A percentile compares a stretch with the other conserved stretches of the same genome.
These are phyloP conservation scores for Neodidymelliopsis sp. DNA, from an alignment of 2,329 filamentous ascomycete genomes.

Conservation along the genomic window DNA sequence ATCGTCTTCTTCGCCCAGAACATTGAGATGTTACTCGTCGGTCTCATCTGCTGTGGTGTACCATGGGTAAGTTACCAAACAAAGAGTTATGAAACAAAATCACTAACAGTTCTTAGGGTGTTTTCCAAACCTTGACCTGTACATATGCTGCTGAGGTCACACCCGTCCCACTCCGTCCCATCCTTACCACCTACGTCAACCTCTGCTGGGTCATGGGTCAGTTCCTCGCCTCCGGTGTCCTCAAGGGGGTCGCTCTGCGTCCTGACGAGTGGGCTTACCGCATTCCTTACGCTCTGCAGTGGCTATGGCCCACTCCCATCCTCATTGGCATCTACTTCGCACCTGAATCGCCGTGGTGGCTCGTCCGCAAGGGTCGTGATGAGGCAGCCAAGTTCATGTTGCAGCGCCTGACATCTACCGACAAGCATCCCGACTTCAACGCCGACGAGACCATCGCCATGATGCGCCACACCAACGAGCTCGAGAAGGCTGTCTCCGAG, in stretches of 20 bases:
- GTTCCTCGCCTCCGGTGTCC: constrained; percentile 74
- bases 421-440: constrained; percentile 52
- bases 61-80: too few relatives aligned
- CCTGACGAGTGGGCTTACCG: constrained; percentile 73
- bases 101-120: too few relatives aligned
- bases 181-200: constrained; percentile 71
- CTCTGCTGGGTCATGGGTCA: constrained; percentile 80
- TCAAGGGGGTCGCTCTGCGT: constrained; percentile 70
- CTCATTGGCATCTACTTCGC: constrained; percentile 71
- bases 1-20: constrained; percentile 47
- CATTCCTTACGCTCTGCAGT: constrained; percentile 73
- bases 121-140: constrained; percentile 57
- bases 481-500: constrained; percentile 72
- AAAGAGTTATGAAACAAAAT: too few relatives aligned
- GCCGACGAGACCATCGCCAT: constrained; percentile 72
- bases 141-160: constrained; percentile 67
- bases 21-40: constrained; percentile 66
- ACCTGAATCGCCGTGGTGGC: constrained; percentile 77
- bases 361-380: constrained; percentile 69
- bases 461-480: constrained; percentile 87
- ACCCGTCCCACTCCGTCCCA: constrained; percentile 70
- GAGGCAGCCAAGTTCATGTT: constrained; percentile 72
- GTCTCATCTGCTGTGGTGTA: constrained; percentile 60
- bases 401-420: constrained; percentile 67
- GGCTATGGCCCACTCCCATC: constrained; percentile 78